A percentile compares a stretch with the other conserved stretches of the same genome.
phyloP scores from a whole-genome alignment of 257 asterid species.

The Solanum medicagineum region DNA sequence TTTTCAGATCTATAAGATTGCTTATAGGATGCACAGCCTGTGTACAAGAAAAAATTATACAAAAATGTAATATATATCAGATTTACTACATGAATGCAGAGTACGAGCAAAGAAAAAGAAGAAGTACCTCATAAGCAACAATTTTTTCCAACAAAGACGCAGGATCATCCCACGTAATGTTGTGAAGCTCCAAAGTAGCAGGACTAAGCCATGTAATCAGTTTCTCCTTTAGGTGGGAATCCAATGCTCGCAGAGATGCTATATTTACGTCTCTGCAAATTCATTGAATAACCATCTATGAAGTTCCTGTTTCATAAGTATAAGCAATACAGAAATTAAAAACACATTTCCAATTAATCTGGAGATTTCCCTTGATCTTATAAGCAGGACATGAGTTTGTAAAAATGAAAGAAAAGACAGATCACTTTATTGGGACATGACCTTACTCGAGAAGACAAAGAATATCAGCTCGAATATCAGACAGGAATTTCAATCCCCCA shows the following conservation, averaged over 20 bases:
- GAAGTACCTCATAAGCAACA: constrained; percentile 76
- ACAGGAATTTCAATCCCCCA: constrained; percentile 82
- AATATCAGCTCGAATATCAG: constrained; percentile 70
- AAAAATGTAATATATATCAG: neutral
- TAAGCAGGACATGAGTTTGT: neutral
- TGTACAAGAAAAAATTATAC: neutral
- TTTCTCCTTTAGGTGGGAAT: constrained; percentile 86
- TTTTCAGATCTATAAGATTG: constrained; percentile 79
- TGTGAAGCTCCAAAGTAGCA: constrained; percentile 80
- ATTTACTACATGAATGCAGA: neutral
- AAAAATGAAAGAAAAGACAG: neutral
- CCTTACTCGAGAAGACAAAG: constrained; percentile 75
- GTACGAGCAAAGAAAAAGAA: neutral
- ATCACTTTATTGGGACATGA: constrained; percentile 18
- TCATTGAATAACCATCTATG: neutral
- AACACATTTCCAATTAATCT: neutral
- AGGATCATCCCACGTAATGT: constrained; percentile 89
- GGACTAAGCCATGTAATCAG: constrained; percentile 93
- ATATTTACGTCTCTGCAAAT: constrained; percentile 54
- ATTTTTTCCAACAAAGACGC: constrained; percentile 94
- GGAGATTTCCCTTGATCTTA: neutral
- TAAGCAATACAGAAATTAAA: neutral
- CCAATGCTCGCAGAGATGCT: constrained; percentile 67
- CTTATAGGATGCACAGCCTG: constrained; percentile 99
- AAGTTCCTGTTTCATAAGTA: neutral